Conservation (phyloP, 2,329 filamentous ascomycete genomes). For the Colletotrichum kahawae region DNA sequence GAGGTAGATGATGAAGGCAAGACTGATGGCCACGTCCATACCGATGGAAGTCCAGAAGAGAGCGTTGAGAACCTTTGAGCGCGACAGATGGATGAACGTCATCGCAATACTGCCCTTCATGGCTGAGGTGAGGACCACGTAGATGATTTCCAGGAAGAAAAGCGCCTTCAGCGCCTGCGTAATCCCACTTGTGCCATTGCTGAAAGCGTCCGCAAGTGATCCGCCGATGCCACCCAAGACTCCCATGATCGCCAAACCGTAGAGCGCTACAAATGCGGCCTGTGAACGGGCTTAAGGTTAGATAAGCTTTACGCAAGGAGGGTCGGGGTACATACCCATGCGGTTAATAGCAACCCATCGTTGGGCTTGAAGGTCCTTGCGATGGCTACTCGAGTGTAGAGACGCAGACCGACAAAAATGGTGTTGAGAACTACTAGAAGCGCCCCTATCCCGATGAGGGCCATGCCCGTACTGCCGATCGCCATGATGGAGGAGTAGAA, state of each 20-base stretch:
- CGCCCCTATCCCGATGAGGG: background rate
- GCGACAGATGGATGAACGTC: constrained; percentile 10
- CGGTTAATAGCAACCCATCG: background rate
- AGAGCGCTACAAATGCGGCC: constrained; percentile 5
- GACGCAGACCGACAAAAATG: background rate
- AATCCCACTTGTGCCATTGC: background rate
- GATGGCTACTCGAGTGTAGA: constrained; percentile 5
- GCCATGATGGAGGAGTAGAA: background rate
- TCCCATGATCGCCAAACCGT: background rate
- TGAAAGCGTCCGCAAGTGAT: background rate
- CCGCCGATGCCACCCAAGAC: constrained; percentile 11
- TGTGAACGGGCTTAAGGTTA: background rate
- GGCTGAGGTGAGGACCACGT: constrained; percentile 12
- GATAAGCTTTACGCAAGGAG: background rate
- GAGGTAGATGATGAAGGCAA: constrained; percentile 8
- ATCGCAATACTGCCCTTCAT: constrained; percentile 18
- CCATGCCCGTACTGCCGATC: background rate
- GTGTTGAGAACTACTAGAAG: constrained; percentile 2
- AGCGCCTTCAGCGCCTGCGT: background rate
- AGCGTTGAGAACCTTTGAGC: background rate
- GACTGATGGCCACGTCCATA: background rate
- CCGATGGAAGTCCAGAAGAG: constrained; percentile 13
- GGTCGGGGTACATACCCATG: background rate
- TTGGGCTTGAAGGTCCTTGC: background rate
- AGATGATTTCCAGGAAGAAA: constrained; percentile 14